Base-by-base conservation (phyloP, 768 basidiomycete genomes). In the Termitomyces sp. region DNA sequence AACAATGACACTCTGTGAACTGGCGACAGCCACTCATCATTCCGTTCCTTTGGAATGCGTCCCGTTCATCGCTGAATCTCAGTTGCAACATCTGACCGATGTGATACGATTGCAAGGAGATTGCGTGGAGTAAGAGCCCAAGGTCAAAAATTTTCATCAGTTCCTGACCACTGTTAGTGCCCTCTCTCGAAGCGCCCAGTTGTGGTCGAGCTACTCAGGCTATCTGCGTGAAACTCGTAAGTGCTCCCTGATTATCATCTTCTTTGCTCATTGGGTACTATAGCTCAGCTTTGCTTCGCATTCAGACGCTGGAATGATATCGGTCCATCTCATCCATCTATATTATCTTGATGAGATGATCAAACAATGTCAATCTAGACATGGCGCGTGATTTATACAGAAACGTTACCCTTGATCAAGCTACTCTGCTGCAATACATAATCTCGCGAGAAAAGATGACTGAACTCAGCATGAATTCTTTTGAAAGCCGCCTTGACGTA, bases 171-270 rank as follows among this genome's bases (percentile, higher is more conserved):
- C 20, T 23, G 40, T 14, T 63, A 91, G 89, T 57, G 87, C 90
- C 13, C 71, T 92, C 10, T 84, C 89, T 16, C 77, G 89, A 51
- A 91, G 90, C 67, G 83, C 89, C 8, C 90, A 92, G 66, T 87
- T 86, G 66, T 92, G 90, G 90, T 90, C 90, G 4, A 90, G 88
- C 58, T 91, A 91, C 70, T 92, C 90, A 2, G 90, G 90, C 0
- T 91, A 92, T 71, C 77, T 92, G 53, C 82, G 89, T 47, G 89
- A 91, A 77, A 78, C 89, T 58, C 82, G 89, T 88, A 68, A 69
- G 88, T 83, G 46, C 26, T 44, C 38, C 38, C 56, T 28, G 12
- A 16, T 35, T 28, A 14, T 28, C n/a, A 62, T 49, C 52, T 57
- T 54, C 36, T 36, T 30, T 14, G 26, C 32, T 56, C 18, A 46